A percentile compares a stretch with the other conserved stretches of the same genome.
These are phyloP conservation scores for Talaromyces adpressus DNA, from an alignment of 495 filamentous ascomycete genomes.

Conservation along the genomic window DNA sequence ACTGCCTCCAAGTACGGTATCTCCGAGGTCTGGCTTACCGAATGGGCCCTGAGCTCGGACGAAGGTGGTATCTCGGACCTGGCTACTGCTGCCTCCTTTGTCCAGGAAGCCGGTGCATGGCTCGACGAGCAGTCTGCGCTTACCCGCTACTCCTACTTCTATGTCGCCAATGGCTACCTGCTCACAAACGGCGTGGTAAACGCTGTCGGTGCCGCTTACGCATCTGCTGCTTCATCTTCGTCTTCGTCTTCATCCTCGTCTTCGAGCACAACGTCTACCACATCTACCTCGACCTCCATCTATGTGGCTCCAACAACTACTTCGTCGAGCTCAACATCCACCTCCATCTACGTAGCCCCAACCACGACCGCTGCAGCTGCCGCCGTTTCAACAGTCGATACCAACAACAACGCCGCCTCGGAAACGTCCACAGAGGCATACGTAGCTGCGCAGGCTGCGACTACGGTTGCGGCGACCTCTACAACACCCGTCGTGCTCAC, in stretches of 20 bases:
- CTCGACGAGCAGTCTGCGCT: constrained; percentile 59
- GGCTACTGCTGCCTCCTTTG: constrained; percentile 45
- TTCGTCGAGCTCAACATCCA: background rate
- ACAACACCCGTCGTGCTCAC: background rate
- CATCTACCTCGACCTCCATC: background rate
- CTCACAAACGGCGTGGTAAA: constrained; percentile 6
- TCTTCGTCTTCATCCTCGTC: background rate
- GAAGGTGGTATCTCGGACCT: constrained; percentile 30
- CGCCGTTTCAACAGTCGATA: background rate
- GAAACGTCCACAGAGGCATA: background rate
- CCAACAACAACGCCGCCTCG: background rate
- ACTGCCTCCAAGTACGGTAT: constrained; percentile 36
- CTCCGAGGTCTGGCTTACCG: constrained; percentile 69
- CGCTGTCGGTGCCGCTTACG: constrained; percentile 9
- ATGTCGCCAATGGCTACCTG: constrained; percentile 31
- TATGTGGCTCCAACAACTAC: background rate
- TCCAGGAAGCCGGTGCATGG: constrained; percentile 48
- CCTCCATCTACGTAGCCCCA: background rate
- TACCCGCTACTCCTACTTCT: constrained; percentile 76
- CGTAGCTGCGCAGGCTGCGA: background rate
- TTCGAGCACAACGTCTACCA: background rate
- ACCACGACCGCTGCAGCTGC: background rate
- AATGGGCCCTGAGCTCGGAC: constrained; percentile 43
- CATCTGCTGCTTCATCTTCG: background rate
- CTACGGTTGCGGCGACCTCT: background rate